Base-by-base conservation (phyloP, 768 basidiomycete species). In the Tubosaeta sp. region DNA sequence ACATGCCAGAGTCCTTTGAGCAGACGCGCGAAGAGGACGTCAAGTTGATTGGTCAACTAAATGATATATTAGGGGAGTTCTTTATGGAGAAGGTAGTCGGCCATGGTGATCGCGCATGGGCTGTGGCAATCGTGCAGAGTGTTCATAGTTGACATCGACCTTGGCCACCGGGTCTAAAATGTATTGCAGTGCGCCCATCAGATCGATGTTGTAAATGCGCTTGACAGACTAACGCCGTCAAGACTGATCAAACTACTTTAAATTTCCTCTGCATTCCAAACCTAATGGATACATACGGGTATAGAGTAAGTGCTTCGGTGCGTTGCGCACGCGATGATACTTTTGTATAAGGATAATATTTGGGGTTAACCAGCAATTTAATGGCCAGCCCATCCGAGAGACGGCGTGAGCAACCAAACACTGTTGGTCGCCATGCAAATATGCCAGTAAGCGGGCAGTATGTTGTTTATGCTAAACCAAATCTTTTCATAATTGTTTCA, bases 81-180 rank as follows among this genome's bases (percentile, higher is more conserved):
- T 88, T 91, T 57, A 78, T 84, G 0, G 74, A 77, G 43, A 72
- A 72, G 42, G 64, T 91, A 16, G 47, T 68, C 33, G 43, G 45
- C 35, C 68, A 72, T 2, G 74, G 71, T 31, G 88, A 91, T 64
- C 76, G 78, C 10, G 71, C 70, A 4, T 90, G 88, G 88, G 83
- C 85, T 6, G 65, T 75, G 55, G 79, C 81, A 25, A 75, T 88
- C 22, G 63, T 86, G 12, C 63, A 64, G 29, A 69, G 65, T 22
- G 46, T 69, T 22, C 56, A 58, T 44, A 56, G 56, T 39, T 61
- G 56, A 38, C 16, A 39, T 41, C 37, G 22, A 34, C 16, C n/a
- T 12, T n/a, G 43, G 29, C 6, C 8, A 44, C 22, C 2, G 11
- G 39, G 25, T 29, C 19, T 43, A 16, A 33, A 29, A 44, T 26